These are phyloP conservation scores for Diaporthe vaccinii DNA, from an alignment of 2,329 filamentous ascomycete genomes.

Conservation along the genomic window DNA sequence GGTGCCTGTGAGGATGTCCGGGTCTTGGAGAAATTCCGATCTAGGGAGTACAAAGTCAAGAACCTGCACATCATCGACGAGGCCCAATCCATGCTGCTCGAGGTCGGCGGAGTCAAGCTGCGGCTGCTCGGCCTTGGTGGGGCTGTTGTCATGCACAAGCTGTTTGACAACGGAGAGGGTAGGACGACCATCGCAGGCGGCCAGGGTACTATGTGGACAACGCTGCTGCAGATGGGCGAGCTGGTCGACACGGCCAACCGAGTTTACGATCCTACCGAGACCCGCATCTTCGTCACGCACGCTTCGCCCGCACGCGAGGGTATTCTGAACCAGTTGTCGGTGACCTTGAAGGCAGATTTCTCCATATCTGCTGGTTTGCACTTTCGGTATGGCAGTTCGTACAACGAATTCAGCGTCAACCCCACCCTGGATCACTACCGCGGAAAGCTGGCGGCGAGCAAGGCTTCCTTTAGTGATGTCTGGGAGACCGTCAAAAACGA, in stretches of 20 bases:
- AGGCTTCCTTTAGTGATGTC: slow-evolving; percentile 98
- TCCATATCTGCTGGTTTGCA: slow-evolving; percentile 97
- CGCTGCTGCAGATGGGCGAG: slow-evolving; percentile 96
- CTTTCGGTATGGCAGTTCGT: slow-evolving; percentile 98
- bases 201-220: slow-evolving; percentile 99
- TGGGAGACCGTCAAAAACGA: slow-evolving; percentile 99
- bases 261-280: slow-evolving; percentile 98
- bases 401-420: slow-evolving; percentile 99
- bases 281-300: slow-evolving; percentile 95
- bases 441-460: slow-evolving; percentile 96
- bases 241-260: slow-evolving; percentile 97
- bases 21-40: slow-evolving; percentile 96
- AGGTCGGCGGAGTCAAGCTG: slow-evolving; percentile 95
- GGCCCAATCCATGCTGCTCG: slow-evolving; percentile 93
- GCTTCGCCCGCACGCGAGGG: slow-evolving; percentile 97
- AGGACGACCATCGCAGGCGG: slow-evolving; percentile 98
- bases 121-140: slow-evolving; percentile 93
- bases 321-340: slow-evolving; percentile 96
- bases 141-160: slow-evolving; percentile 99
- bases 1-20: slow-evolving; percentile 98
- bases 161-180: slow-evolving; percentile 98
- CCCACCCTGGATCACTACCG: slow-evolving; percentile 98
- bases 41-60: slow-evolving; percentile 96
- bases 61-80: slow-evolving; percentile 99
- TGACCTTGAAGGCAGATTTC: slow-evolving; percentile 97